A percentile compares a stretch with the other conserved stretches of the same genome.
Evolutionary conservation across 164 flowering plant species (phyloP).

Genomic region (Magnolia kwangsiensis): DNA sequence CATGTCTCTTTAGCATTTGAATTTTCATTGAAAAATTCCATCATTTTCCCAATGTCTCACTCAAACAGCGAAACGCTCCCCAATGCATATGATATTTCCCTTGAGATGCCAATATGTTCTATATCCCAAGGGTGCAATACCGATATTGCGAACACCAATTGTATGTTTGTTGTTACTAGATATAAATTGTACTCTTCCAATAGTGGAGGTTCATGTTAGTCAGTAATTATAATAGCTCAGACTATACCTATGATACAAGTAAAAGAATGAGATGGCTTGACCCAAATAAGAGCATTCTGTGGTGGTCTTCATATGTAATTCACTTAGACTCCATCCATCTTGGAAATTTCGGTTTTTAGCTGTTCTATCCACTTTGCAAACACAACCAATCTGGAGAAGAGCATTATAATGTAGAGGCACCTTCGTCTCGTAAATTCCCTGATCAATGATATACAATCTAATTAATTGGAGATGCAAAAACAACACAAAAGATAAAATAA

Average conservation of each 20-base stretch:
- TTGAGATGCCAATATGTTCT: no score
- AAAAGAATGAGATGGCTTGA: slow-evolving; percentile 67
- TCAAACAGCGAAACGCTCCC: no score
- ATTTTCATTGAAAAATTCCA: no score
- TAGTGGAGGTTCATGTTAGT: background rate
- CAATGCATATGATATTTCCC: no score
- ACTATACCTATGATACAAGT: slow-evolving; percentile 85
- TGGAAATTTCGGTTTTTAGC: slow-evolving; percentile 58
- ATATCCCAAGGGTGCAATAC: no score
- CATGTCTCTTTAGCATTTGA: no score
- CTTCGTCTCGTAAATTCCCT: slow-evolving; percentile 96
- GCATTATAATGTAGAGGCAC: slow-evolving; percentile 75
- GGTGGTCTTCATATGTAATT: slow-evolving; percentile 97
- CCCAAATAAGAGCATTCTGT: slow-evolving; percentile 90
- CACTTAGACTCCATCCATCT: slow-evolving; percentile 72
- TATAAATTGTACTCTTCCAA: background rate
- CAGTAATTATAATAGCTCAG: background rate
- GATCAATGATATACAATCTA: slow-evolving; percentile 19
- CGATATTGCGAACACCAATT: no score
- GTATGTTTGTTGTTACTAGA: no score
- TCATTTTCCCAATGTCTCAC: no score
- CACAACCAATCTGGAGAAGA: slow-evolving; percentile 86
- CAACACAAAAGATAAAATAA: background rate
- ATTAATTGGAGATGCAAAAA: background rate
- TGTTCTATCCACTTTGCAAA: slow-evolving; percentile 83